Evolutionary conservation across 1,284 basidiomycete species (phyloP).

Genomic region (Apiotrichum montevideense): DNA sequence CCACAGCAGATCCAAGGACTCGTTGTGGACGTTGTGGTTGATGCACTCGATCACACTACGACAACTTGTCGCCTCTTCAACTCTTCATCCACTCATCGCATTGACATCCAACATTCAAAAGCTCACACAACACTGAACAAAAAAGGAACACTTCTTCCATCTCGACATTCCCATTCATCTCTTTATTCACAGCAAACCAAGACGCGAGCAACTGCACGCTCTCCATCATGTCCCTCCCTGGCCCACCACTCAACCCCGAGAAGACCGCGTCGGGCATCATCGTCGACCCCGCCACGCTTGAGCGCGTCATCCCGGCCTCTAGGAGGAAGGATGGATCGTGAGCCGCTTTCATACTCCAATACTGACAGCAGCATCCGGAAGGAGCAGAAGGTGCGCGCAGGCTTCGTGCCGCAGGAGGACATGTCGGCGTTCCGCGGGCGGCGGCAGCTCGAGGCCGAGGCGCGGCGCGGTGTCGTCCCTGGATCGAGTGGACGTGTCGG

Average conservation of each 20-base stretch:
- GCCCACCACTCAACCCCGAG: slow-evolving; percentile 63
- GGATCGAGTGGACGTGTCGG: slow-evolving; percentile 10
- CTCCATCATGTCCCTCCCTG: background rate
- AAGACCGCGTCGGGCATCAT: slow-evolving; percentile 72
- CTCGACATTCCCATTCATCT: too few species aligned
- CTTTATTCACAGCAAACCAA: too few species aligned
- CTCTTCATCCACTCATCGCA: too few species aligned
- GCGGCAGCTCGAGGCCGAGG: slow-evolving; percentile 64
- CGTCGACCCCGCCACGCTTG: slow-evolving; percentile 70
- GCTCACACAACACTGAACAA: too few species aligned
- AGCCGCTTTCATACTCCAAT: slow-evolving; percentile 43
- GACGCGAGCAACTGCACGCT: too few species aligned
- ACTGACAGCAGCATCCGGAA: slow-evolving; percentile 63
- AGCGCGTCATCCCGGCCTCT: slow-evolving; percentile 82
- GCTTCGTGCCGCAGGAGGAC: slow-evolving; percentile 92
- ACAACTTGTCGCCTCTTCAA: too few species aligned
- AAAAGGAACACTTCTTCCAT: too few species aligned
- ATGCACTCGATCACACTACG: too few species aligned
- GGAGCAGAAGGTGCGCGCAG: slow-evolving; percentile 82
- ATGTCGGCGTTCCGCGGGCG: slow-evolving; percentile 72
- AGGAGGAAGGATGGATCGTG: slow-evolving; percentile 80
- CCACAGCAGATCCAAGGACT: too few species aligned
- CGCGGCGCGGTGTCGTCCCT: slow-evolving; percentile 37
- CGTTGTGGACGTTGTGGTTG: too few species aligned
- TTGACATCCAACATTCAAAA: too few species aligned